Percentiles rank a stretch among this genome's conserved stretches.
Evolutionary conservation across 148 eudicot genomes (phyloP).

Genomic region (Drosera capensis): DNA sequence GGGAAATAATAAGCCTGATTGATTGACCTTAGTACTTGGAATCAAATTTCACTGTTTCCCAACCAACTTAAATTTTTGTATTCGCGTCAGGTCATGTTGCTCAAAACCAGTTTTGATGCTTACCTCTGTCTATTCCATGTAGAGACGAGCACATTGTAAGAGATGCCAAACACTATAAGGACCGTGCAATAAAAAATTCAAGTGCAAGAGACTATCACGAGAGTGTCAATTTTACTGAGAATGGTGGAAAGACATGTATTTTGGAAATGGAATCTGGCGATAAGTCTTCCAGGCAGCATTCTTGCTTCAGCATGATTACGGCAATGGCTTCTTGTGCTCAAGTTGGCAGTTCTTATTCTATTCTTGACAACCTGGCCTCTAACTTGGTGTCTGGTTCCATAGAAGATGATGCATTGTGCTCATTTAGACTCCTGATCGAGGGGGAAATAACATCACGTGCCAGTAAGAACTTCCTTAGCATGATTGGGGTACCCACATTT

Average conservation of each 20-base stretch:
- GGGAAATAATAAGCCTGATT: no score
- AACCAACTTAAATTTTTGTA: no score
- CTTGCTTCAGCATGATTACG: conserved; percentile 60
- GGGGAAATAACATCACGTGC: conserved; percentile 56
- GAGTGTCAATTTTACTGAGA: conserved; percentile 12
- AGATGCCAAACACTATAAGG: conserved; percentile 12
- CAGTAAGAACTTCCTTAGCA: conserved; percentile 45
- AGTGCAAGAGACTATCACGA: conserved; percentile 9
- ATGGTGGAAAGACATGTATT: conserved; percentile 18
- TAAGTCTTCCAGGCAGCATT: conserved; percentile 28
- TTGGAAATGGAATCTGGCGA: conserved; percentile 20
- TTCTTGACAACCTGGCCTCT: conserved; percentile 39
- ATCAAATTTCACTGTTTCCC: no score
- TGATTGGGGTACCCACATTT: conserved; percentile 74
- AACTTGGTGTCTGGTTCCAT: conserved; percentile 30
- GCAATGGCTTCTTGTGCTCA: conserved; percentile 67
- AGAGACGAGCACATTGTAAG: conserved; percentile 37
- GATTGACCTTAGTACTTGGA: no score
- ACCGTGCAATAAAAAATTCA: conserved; percentile 1
- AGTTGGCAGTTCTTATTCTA: conserved; percentile 38
- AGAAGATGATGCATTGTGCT: conserved; percentile 56
- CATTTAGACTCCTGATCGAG: conserved; percentile 46
- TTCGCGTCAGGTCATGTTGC: not conserved
- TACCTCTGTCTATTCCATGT: conserved; percentile 9
- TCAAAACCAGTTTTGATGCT: conserved; percentile 4